phyloP scores from a whole-genome alignment of 257 asterid genomes.

The Buddleja alternifolia region DNA sequence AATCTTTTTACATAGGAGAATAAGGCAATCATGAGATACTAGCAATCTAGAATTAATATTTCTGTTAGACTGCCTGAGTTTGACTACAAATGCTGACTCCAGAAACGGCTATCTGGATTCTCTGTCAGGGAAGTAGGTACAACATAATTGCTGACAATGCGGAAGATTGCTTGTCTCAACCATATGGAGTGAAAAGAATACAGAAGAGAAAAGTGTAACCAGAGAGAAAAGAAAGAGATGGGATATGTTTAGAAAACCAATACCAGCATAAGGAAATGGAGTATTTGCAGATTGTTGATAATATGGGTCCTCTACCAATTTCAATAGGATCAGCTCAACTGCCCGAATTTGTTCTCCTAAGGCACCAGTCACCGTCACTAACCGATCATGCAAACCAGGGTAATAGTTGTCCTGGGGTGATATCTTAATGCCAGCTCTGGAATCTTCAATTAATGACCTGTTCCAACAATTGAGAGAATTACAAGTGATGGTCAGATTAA shows the following conservation, averaged over 20 bases:
- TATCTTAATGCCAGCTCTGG: slow-evolving; percentile 80
- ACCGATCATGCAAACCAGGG: slow-evolving; percentile 90
- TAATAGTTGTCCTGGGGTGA: slow-evolving; percentile 79
- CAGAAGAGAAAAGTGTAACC: slow-evolving; percentile 6
- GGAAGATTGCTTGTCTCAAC: slow-evolving; percentile 23
- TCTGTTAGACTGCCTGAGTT: slow-evolving; percentile 16
- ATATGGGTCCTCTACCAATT: slow-evolving; percentile 73
- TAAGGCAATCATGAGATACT: too few species aligned
- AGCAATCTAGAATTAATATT: too few species aligned
- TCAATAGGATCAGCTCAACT: slow-evolving; percentile 73
- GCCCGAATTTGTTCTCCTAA: slow-evolving; percentile 81
- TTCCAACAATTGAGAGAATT: slow-evolving; percentile 36
- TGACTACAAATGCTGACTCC: slow-evolving; percentile 1
- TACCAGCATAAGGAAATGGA: slow-evolving; percentile 87
- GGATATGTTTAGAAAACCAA: not conserved
- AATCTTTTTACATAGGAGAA: too few species aligned
- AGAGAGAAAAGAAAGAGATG: slow-evolving; percentile 9
- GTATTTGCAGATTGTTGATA: slow-evolving; percentile 75
- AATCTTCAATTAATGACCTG: slow-evolving; percentile 81
- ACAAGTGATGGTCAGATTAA: not conserved
- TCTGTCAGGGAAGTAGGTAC: not conserved
- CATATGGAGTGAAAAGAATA: not conserved
- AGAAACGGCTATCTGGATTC: slow-evolving; percentile 3
- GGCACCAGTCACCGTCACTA: slow-evolving; percentile 77
- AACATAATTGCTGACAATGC: slow-evolving; percentile 19